phyloP scores from a whole-genome alignment of 1,139 yeast genomes.

The Debaryomyces sp. region DNA sequence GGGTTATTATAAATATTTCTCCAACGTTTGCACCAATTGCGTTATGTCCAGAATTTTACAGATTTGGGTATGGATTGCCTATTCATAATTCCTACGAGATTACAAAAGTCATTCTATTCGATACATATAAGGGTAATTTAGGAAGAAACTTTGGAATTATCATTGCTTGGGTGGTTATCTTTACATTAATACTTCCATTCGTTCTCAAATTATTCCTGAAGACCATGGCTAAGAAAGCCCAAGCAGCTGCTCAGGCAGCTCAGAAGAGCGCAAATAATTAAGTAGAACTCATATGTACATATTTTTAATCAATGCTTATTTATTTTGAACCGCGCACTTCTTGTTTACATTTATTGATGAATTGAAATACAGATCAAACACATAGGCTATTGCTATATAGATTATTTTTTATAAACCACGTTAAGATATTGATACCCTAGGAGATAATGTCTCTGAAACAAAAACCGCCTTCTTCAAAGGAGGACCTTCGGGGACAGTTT shows the following conservation, averaged over 20 bases:
- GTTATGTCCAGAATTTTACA: conserved; percentile 33
- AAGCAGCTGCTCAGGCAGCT: conserved; percentile 7
- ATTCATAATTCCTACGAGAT: conserved; percentile 41
- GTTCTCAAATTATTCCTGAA: conserved; percentile 32
- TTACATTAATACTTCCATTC: conserved; percentile 43
- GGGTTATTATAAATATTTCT: conserved; percentile 43
- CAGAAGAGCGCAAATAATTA: not conserved
- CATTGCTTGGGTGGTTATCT: conserved; percentile 35
- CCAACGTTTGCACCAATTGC: conserved; percentile 44
- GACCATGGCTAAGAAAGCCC: conserved; percentile 29
- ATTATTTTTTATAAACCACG: not conserved
- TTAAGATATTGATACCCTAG: not conserved
- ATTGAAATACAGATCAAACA: not conserved
- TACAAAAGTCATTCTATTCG: conserved; percentile 39
- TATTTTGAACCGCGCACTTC: not conserved
- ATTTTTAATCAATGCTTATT: not conserved
- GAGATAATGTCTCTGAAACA: conserved; percentile 15
- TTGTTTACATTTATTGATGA: conserved; percentile 4
- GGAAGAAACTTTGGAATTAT: conserved; percentile 42
- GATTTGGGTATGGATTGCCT: conserved; percentile 45
- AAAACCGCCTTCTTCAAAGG: conserved; percentile 13
- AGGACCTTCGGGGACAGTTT: conserved; percentile 59
- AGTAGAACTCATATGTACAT: not conserved
- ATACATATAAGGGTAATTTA: conserved; percentile 38
- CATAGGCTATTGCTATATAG: not conserved